Evolutionary conservation across 2,329 filamentous ascomycete genomes (phyloP).

Genomic region (Scytalidium lignicola): DNA sequence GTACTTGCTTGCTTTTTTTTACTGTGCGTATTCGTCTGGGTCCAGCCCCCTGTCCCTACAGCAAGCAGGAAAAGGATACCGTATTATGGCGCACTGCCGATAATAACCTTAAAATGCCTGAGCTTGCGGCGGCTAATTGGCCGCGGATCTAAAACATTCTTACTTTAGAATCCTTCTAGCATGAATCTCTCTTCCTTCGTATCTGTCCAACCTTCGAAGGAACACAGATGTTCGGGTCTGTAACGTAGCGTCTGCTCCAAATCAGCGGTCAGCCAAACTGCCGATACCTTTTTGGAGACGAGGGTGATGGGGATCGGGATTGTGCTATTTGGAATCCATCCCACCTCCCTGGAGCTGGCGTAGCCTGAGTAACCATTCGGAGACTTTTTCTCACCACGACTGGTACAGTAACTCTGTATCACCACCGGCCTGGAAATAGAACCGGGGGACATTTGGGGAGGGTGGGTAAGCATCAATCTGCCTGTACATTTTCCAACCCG

Average conservation of each 20-base stretch:
- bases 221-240: too few species aligned
- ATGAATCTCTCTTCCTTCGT: too few species aligned
- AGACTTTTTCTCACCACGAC: neutral
- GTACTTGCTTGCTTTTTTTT: too few species aligned
- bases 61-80: neutral
- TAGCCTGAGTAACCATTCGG: neutral
- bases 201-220: too few species aligned
- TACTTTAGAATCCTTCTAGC: too few species aligned
- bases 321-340: neutral
- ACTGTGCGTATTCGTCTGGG: too few species aligned
- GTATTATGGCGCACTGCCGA: neutral
- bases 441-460: neutral
- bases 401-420: neutral
- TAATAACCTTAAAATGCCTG: neutral
- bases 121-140: neutral
- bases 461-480: neutral
- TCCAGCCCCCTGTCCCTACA: too few species aligned
- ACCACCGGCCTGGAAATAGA: neutral
- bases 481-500: too few species aligned
- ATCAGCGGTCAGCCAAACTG: neutral
- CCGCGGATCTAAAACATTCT: neutral
- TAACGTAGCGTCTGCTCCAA: neutral
- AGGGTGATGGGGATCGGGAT: too few species aligned
- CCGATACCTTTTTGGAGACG: too few species aligned
- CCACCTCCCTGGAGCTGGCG: neutral